Evolutionary conservation across 345 rosid species (phyloP), one percentile per base, ranked within the genome.

Genomic region (Syzygium oleosum): DNA sequence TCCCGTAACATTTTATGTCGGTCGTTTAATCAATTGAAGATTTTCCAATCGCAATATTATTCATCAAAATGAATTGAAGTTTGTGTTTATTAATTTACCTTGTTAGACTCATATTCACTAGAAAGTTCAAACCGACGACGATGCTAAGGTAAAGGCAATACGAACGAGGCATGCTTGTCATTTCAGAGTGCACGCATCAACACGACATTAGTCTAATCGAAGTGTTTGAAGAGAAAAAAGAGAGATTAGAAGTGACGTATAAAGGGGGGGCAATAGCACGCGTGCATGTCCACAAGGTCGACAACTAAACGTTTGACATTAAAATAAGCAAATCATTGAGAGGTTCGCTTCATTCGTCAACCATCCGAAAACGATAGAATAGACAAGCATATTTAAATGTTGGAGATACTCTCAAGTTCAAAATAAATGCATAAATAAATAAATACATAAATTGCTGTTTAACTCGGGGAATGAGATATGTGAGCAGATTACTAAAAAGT

Each of bases 1-100:
- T 31, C 6, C 23, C 0, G 2, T 17, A 68, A 68, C 79, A 31
- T 68, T 68, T 68, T 68, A 31, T 31, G 46, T 2, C 12, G 2
- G 49, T 19, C 46, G 21, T 41, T 0, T 34, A 25, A 58, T 58
- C 12, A 58, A 58, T 58, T 23, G 29, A 58, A 58, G n/a, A 25
- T 58, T 25, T 58, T 58, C 63, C 7, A 17, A 59, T 59, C 12
- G 31, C 3, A 1, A 1, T 59, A 11, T 59, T 59, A 2, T 59
- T 59, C 16, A 0, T 59, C 27, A 12, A 29, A 59, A 27, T 59
- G 78, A 68, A 68, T 17, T 3, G 9, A 31, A 31, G 79, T 68
- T 31, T 17, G 23, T 31, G 23, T 31, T 8, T 3, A 0, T 31
- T 65, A 31, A 31, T 65, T 2, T 31, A 31, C 0, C 43, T 31